Conservation (phyloP, 2,329 filamentous ascomycete genomes). For the Onygenales sp. region DNA sequence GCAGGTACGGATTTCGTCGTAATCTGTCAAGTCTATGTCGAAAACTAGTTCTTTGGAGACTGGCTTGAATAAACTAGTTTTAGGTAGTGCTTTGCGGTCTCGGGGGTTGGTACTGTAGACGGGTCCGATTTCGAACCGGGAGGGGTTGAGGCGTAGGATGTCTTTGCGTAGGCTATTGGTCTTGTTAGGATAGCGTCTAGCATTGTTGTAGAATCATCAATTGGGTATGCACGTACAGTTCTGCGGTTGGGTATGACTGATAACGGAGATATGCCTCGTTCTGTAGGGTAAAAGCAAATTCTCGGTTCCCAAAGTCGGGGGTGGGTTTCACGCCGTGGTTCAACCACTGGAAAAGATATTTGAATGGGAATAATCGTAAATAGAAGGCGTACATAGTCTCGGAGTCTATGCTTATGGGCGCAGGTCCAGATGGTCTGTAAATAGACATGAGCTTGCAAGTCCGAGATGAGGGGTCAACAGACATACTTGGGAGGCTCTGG, state of each 20-base stretch:
- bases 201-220: not conserved
- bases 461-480: slow-evolving; percentile 9
- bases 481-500: slow-evolving; percentile 12
- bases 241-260: slow-evolving; percentile 63
- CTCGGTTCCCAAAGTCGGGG: slow-evolving; percentile 82
- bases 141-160: slow-evolving; percentile 76
- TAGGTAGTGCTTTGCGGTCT: slow-evolving; percentile 79
- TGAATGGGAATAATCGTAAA: slow-evolving; percentile 88
- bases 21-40: slow-evolving; percentile 98
- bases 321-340: slow-evolving; percentile 84
- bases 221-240: slow-evolving; percentile 39
- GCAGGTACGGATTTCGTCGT: slow-evolving; percentile 92
- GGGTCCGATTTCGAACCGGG: slow-evolving; percentile 97
- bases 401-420: slow-evolving; percentile 53
- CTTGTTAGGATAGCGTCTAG: not conserved
- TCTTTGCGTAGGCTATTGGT: slow-evolving; percentile 69
- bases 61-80: slow-evolving; percentile 72
- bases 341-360: slow-evolving; percentile 92
- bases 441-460: not conserved
- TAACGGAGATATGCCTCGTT: slow-evolving; percentile 91
- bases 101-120: slow-evolving; percentile 90
- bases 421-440: slow-evolving; percentile 25
- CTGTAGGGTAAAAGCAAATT: slow-evolving; percentile 91
- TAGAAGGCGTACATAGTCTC: slow-evolving; percentile 91
- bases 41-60: slow-evolving; percentile 92